These are phyloP conservation scores for Gardenia jasminoides DNA, from an alignment of 257 asterid genomes.

Conservation along the genomic window DNA sequence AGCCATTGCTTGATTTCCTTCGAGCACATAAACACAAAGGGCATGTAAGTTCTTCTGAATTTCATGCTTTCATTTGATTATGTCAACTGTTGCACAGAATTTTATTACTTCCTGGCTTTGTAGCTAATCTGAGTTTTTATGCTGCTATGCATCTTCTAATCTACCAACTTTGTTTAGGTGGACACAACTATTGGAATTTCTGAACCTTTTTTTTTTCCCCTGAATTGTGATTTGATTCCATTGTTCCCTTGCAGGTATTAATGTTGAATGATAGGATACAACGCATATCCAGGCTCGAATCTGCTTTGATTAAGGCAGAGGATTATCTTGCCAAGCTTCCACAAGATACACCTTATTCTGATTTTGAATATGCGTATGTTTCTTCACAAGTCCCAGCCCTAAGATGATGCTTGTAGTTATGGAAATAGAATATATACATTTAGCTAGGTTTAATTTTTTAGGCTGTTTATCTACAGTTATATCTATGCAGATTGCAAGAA, in stretches of 20 bases:
- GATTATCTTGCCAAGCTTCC: slow-evolving; percentile 63
- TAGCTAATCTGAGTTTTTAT: background rate
- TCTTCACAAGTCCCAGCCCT: background rate
- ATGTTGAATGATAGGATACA: slow-evolving; percentile 92
- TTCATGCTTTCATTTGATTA: background rate
- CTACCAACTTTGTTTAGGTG: background rate
- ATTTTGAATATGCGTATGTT: slow-evolving; percentile 76
- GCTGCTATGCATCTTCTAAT: background rate
- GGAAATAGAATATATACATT: background rate
- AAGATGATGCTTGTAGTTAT: background rate
- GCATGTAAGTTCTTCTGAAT: slow-evolving; percentile 51
- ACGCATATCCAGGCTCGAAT: slow-evolving; percentile 72
- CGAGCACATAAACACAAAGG: slow-evolving; percentile 81
- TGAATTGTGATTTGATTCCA: background rate
- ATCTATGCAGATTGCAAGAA: slow-evolving; percentile 73
- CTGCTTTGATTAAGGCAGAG: slow-evolving; percentile 73
- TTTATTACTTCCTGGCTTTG: background rate
- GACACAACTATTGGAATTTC: background rate
- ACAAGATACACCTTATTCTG: slow-evolving; percentile 67
- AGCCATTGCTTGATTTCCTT: slow-evolving; percentile 90
- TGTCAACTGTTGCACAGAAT: background rate
- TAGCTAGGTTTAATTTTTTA: background rate
- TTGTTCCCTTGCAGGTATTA: slow-evolving; percentile 44
- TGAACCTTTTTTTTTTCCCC: background rate
- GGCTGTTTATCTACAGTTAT: too few species aligned